Conservation (phyloP, 768 basidiomycete species). For the Calocybe gangraenosa region DNA sequence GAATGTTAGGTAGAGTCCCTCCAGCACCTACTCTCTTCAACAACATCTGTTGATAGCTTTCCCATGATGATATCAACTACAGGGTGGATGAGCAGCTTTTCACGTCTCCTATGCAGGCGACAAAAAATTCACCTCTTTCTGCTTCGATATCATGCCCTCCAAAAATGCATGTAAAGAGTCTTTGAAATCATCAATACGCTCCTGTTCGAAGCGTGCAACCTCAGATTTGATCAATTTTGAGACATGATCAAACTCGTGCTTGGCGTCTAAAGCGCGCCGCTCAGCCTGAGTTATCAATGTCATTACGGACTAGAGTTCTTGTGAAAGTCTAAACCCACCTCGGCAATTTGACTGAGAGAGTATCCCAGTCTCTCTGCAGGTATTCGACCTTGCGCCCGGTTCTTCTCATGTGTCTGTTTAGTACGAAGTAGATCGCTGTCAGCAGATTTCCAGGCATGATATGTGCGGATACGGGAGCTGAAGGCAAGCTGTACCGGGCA, state of each 20-base stretch:
- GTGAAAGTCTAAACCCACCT: conserved; percentile 42
- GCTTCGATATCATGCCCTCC: conserved; percentile 80
- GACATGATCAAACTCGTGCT: conserved; percentile 85
- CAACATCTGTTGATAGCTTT: conserved; percentile 72
- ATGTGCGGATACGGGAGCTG: conserved; percentile 78
- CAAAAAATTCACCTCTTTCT: conserved; percentile 76
- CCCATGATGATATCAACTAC: conserved; percentile 76
- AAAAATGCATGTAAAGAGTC: conserved; percentile 76
- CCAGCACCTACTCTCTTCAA: conserved; percentile 30
- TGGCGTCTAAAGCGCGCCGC: conserved; percentile 74
- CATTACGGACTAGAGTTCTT: background rate
- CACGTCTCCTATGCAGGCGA: background rate
- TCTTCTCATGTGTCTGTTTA: conserved; percentile 77
- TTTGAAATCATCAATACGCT: conserved; percentile 93
- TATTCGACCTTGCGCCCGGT: conserved; percentile 70
- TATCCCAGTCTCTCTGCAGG: conserved; percentile 66
- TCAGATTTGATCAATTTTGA: conserved; percentile 88
- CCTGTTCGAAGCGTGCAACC: conserved; percentile 86
- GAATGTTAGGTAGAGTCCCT: conserved; percentile 12
- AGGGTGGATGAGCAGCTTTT: background rate
- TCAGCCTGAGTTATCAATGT: conserved; percentile 61
- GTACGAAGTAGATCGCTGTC: conserved; percentile 73
- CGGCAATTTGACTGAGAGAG: conserved; percentile 76
- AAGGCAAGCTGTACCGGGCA: conserved; percentile 71
- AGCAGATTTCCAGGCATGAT: conserved; percentile 73